These are phyloP conservation scores for Wilcoxina mikolae DNA, from an alignment of 495 filamentous ascomycete species.

Conservation along the genomic window DNA sequence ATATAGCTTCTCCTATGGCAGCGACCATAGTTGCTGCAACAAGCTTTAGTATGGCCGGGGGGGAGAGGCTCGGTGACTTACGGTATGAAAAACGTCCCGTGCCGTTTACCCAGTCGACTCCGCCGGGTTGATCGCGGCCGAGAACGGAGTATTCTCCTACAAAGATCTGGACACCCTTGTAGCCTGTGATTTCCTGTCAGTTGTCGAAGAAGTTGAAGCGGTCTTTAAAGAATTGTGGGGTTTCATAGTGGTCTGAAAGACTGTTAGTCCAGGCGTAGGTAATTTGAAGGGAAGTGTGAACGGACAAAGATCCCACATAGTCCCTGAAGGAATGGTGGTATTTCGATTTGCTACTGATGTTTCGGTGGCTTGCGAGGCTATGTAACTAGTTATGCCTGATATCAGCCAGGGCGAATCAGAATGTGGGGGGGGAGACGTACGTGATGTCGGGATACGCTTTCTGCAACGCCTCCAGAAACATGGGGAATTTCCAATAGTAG, in stretches of 20 bases:
- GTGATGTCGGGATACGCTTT: slow-evolving; percentile 46
- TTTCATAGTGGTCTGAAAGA: slow-evolving; percentile 38
- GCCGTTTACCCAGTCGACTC: slow-evolving; percentile 32
- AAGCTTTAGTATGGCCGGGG: too few species aligned
- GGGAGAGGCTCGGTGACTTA: too few species aligned
- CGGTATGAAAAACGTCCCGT: slow-evolving; percentile 30
- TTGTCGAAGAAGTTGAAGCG: slow-evolving; percentile 46
- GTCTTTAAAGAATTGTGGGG: slow-evolving; percentile 36
- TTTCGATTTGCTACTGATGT: slow-evolving; percentile 29
- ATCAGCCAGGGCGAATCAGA: not conserved
- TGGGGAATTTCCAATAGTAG: slow-evolving; percentile 45
- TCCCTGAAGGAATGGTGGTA: slow-evolving; percentile 27
- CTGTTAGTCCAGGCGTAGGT: too few species aligned
- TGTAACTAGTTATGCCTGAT: too few species aligned
- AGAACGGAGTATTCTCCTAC: slow-evolving; percentile 44
- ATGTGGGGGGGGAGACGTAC: too few species aligned
- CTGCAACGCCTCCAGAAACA: slow-evolving; percentile 43
- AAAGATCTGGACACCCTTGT: slow-evolving; percentile 34
- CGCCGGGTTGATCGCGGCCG: slow-evolving; percentile 38
- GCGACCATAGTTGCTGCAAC: slow-evolving; percentile 41
- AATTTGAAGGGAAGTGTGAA: too few species aligned
- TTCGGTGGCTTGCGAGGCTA: slow-evolving; percentile 35
- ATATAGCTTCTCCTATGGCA: slow-evolving; percentile 50
- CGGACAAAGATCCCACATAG: slow-evolving; percentile 35
- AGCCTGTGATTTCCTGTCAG: slow-evolving; percentile 26